A percentile compares a stretch with the other conserved stretches of the same genome.
Conservation (phyloP, 1,139 yeast genomes). For the Lodderomyces oxycetoniae region DNA sequence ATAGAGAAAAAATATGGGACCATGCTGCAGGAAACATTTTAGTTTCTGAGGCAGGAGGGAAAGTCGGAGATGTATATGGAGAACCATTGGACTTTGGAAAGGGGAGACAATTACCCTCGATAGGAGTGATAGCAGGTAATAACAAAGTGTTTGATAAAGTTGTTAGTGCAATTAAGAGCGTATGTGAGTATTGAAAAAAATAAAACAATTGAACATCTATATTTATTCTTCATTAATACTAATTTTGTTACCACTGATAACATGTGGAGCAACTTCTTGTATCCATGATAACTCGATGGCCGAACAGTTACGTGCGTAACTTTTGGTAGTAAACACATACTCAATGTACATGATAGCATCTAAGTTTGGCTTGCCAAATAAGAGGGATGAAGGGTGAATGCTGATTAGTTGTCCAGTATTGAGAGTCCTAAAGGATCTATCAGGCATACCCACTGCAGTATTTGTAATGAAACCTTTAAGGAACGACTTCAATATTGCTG, state of each 20-base stretch:
- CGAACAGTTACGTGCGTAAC: slow-evolving; percentile 86
- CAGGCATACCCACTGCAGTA: slow-evolving; percentile 94
- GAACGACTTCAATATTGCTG: slow-evolving; percentile 68
- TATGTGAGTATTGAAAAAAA: slow-evolving; percentile 20
- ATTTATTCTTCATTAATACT: slow-evolving; percentile 11
- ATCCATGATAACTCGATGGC: slow-evolving; percentile 85
- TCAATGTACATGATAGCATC: slow-evolving; percentile 95
- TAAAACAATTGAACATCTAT: slow-evolving; percentile 5
- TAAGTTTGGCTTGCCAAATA: slow-evolving; percentile 70
- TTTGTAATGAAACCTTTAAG: slow-evolving; percentile 76
- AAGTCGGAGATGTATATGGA: slow-evolving; percentile 80
- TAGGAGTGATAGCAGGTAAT: slow-evolving; percentile 92
- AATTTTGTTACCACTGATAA: slow-evolving; percentile 43
- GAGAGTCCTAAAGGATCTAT: slow-evolving; percentile 84
- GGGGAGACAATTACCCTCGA: slow-evolving; percentile 75
- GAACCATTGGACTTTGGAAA: slow-evolving; percentile 73
- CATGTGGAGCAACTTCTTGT: slow-evolving; percentile 74
- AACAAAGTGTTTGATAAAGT: slow-evolving; percentile 56
- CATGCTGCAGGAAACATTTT: slow-evolving; percentile 94
- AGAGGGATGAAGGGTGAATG: slow-evolving; percentile 86
- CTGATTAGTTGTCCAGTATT: slow-evolving; percentile 75
- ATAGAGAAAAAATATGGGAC: slow-evolving; percentile 96
- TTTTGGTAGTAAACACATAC: slow-evolving; percentile 87
- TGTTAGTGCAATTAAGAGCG: slow-evolving; percentile 26
- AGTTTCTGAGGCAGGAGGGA: slow-evolving; percentile 87